These are phyloP conservation scores for Floccularia luteovirens DNA, from an alignment of 768 basidiomycete genomes.

Conservation along the genomic window DNA sequence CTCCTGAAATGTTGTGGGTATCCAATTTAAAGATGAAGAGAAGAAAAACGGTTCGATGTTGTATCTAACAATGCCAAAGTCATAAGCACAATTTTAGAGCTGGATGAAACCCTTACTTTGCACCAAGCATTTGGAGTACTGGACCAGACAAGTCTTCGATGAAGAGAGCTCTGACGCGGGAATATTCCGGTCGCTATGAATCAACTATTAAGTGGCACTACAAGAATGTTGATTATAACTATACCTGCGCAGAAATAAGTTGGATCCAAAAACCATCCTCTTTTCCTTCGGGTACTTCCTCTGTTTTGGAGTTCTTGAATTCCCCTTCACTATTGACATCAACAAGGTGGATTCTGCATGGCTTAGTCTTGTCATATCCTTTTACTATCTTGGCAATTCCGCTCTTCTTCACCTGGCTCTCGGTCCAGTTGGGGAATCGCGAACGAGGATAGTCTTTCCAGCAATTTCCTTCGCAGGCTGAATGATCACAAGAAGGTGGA, in stretches of 20 bases:
- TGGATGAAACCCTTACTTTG: conserved; percentile 20
- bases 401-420: conserved; percentile 31
- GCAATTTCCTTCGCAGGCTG: conserved; percentile 22
- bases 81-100: neutral
- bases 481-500: conserved; percentile 27
- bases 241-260: conserved; percentile 19
- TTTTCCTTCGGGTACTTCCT: conserved; percentile 6
- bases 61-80: conserved; percentile 18
- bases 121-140: conserved; percentile 45
- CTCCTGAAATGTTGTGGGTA: conserved; percentile 47
- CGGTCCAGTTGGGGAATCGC: conserved; percentile 51
- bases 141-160: conserved; percentile 38
- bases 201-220: neutral
- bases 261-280: conserved; percentile 22
- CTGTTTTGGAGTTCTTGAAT: conserved; percentile 20
- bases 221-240: conserved; percentile 4
- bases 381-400: conserved; percentile 27
- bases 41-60: conserved; percentile 47
- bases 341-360: conserved; percentile 28
- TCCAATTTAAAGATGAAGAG: conserved; percentile 44
- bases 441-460: conserved; percentile 37
- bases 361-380: conserved; percentile 16
- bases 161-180: conserved; percentile 39
- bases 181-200: conserved; percentile 11
- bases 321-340: conserved; percentile 30